Evolutionary conservation across 805 yeast species (phyloP), one percentile per base, ranked within the genome.

Genomic region (Maudiozyma bulderi): DNA sequence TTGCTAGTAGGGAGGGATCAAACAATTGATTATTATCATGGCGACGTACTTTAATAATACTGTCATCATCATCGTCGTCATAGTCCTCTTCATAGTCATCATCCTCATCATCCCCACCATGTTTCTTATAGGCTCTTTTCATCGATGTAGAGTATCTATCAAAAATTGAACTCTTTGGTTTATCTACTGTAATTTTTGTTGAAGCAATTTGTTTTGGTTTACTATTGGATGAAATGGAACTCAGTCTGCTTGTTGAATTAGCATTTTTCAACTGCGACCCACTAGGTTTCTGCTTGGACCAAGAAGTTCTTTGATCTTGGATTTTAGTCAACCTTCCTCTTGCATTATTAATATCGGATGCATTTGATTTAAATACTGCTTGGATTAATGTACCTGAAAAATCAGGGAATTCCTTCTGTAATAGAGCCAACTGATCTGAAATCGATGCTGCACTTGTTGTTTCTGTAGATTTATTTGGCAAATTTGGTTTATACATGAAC

Each of bases 331-430:
- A 54, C 26, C 69, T 51, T 15, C 58, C 57, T 45, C 70, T 65
- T 0, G 73, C 66, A 47, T 57, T 45, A 42, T 60, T 62, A n/a
- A 66, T 44, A 49, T 70, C 64, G 35, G 60, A 59, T 1, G 71
- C 67, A 54, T 69, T 70, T 3, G 72, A 62, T 32, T 63, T 65
- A 50, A 68, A 69, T 7, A 71, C 70, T 6, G 72, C 73, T 40
- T 62, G 67, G 26, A 71, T 60, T 54, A 71, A 49, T 3, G 65
- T 59, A 2, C 57, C 58, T 14, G 68, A 65, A 35, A 71, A 61
- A 15, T 62, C 63, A 1, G 64, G 66, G 48, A 65, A 71, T 49
- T 69, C 61, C 4, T 40, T 42, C 4, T 54, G 47, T 42, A 65
- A 47, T 39, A 50, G 28, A 30, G 55, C 43, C n/a, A 56, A 33